Evolutionary conservation across 768 basidiomycete genomes (phyloP).

Genomic region (Pholiota microspora): DNA sequence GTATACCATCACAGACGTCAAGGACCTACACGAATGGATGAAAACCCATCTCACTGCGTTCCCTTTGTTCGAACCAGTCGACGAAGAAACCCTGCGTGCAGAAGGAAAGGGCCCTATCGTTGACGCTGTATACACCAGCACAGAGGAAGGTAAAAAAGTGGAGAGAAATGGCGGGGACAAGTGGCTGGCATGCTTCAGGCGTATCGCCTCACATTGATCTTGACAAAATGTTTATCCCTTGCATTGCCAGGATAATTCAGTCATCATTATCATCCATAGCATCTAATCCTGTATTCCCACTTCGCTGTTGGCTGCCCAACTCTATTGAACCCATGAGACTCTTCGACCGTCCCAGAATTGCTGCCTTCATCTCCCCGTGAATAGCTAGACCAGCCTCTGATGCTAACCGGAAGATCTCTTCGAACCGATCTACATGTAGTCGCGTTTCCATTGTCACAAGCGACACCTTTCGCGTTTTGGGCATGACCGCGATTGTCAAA

Average conservation of each 20-base stretch:
- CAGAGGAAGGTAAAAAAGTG: conserved; percentile 97
- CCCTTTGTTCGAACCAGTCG: conserved; percentile 81
- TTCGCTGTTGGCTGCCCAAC: conserved; percentile 26
- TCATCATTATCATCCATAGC: conserved; percentile 32
- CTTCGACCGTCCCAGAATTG: conserved; percentile 62
- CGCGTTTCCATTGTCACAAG: conserved; percentile 93
- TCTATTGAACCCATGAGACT: conserved; percentile 64
- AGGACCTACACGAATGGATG: conserved; percentile 96
- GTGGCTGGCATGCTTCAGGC: conserved; percentile 87
- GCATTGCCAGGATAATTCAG: no score
- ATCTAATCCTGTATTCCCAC: conserved; percentile 26
- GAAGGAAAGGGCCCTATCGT: conserved; percentile 75
- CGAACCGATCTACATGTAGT: conserved; percentile 90
- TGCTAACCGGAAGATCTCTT: conserved; percentile 81
- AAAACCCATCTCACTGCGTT: conserved; percentile 81
- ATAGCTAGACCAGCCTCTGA: conserved; percentile 75
- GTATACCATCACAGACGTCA: conserved; percentile 97
- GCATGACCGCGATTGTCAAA: conserved; percentile 87
- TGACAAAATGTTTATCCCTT: background rate
- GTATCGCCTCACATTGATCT: conserved; percentile 41
- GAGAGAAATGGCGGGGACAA: conserved; percentile 89
- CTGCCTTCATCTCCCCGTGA: conserved; percentile 79
- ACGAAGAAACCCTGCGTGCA: conserved; percentile 70
- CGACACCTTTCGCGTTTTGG: conserved; percentile 80
- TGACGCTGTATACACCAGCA: conserved; percentile 80